Base-by-base conservation (phyloP, 352 stramenopile genomes). In the Phytophthora nicotianae region DNA sequence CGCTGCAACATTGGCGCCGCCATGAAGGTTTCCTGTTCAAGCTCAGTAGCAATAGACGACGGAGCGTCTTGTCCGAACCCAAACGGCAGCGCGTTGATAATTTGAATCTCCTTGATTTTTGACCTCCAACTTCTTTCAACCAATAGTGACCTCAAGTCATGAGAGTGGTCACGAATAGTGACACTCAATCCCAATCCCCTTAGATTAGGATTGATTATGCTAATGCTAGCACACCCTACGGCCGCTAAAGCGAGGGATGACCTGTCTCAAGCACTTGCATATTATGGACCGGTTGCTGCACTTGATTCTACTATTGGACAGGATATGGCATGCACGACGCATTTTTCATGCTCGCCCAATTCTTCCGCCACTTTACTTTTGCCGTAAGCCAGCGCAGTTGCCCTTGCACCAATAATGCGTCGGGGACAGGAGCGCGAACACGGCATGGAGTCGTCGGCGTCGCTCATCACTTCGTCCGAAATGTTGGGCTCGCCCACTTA, bases 401-500 rank as follows among this genome's bases (percentile, higher is more conserved):
- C 37, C 13, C 21, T 42, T 24, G 19, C 27, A 19, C 9, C 16
- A 45, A 56, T 9, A 50, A 65, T 65, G 54, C 54, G 47, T 19
- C 41, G 55, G 6, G 32, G 56, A 24, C 53, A 60, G 6, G 33
- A 65, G 20, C 35, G 20, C 4, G 42, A 51, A 2, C 27, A 26
- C 17, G 50, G 50, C 37, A 37, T 56, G 32, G 55, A 72, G 24
- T 70, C 52, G 37, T 48, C 62, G 7, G 48, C 37, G 10, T 75
- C 67, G 38, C 46, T 72, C 21, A 52, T 75, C 32, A 47, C 62
- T 19, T 72, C 68, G 29, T 66, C 51, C 48, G 63, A 75, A 50
- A 70, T 75, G 63, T 54, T 73, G 29, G 53, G 48, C 52, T 70
- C 68, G 7, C 63, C 63, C 47, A 70, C 62, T 58, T 70, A 61